A percentile compares a stretch with the other conserved stretches of the same genome.
Evolutionary conservation across 2,329 filamentous ascomycete genomes (phyloP).

Genomic region (Orbilia blumenaviensis): DNA sequence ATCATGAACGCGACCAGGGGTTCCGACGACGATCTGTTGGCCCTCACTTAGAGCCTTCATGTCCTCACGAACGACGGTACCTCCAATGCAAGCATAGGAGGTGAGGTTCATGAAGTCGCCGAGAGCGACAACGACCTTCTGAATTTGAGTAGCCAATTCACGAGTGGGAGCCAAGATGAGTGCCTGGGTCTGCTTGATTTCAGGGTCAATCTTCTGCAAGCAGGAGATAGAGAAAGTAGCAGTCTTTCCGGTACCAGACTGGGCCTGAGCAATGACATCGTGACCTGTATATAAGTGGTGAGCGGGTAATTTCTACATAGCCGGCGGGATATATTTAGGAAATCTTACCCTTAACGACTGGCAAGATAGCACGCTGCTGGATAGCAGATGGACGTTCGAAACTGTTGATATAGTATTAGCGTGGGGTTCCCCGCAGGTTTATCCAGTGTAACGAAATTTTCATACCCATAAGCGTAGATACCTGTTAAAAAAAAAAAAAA

Average conservation of each 20-base stretch:
- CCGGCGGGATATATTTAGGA: conserved; percentile 17
- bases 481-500: conserved; percentile 63
- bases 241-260: conserved; percentile 99
- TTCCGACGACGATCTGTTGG: conserved; percentile 96
- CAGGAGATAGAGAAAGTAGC: conserved; percentile 99
- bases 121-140: conserved; percentile 98
- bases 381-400: conserved; percentile 99
- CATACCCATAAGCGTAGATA: conserved; percentile 87
- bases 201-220: conserved; percentile 97
- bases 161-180: conserved; percentile 97
- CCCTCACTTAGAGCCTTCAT: conserved; percentile 97
- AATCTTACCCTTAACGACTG: conserved; percentile 93
- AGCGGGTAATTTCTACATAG: not conserved
- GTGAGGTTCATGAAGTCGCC: conserved; percentile 99
- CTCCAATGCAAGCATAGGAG: conserved; percentile 99
- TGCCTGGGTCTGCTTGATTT: conserved; percentile 95
- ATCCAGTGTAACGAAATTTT: not conserved
- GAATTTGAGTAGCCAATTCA: conserved; percentile 98
- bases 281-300: conserved; percentile 69
- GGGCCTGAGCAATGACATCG: conserved; percentile 99
- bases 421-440: not conserved
- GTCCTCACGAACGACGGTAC: conserved; percentile 96
- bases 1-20: conserved; percentile 97
- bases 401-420: conserved; percentile 63
- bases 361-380: conserved; percentile 99